Conservation (phyloP, 768 basidiomycete species). For the Phylloporus sp. region DNA sequence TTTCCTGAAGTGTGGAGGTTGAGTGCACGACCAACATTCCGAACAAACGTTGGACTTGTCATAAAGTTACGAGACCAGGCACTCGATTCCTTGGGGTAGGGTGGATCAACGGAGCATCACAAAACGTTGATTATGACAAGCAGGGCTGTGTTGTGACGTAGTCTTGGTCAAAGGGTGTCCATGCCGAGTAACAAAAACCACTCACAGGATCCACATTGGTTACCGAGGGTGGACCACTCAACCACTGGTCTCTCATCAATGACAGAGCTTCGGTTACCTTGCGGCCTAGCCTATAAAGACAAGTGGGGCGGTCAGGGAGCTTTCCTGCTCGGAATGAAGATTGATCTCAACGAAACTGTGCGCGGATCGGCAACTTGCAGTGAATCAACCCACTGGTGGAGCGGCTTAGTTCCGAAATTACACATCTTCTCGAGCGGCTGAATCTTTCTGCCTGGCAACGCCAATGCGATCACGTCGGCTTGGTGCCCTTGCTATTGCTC, state of each 20-base stretch:
- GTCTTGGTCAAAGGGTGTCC: constrained; percentile 11
- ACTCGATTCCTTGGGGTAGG: neutral
- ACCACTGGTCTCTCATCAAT: constrained; percentile 17
- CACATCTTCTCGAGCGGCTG: constrained; percentile 35
- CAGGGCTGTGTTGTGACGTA: constrained; percentile 21
- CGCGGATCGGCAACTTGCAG: constrained; percentile 10
- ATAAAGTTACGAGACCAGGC: constrained; percentile 10
- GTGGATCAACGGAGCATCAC: constrained; percentile 29
- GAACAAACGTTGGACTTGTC: neutral
- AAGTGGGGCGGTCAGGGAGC: constrained; percentile 34
- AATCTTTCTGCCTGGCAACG: constrained; percentile 27
- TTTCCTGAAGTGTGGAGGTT: neutral
- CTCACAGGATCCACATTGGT: constrained; percentile 21
- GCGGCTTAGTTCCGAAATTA: constrained; percentile 5
- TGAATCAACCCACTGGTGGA: constrained; percentile 12
- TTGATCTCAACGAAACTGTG: constrained; percentile 30
- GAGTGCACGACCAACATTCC: neutral
- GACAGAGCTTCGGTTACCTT: constrained; percentile 36
- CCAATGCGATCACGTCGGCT: constrained; percentile 20
- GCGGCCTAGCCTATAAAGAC: constrained; percentile 39
- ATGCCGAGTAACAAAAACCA: constrained; percentile 9
- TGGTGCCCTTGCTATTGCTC: constrained; percentile 12
- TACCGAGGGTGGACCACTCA: constrained; percentile 1
- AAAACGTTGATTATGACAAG: constrained; percentile 9
- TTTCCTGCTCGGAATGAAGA: constrained; percentile 37